Base-by-base conservation (phyloP, 805 yeast species). In the Candida qinlingensis region DNA sequence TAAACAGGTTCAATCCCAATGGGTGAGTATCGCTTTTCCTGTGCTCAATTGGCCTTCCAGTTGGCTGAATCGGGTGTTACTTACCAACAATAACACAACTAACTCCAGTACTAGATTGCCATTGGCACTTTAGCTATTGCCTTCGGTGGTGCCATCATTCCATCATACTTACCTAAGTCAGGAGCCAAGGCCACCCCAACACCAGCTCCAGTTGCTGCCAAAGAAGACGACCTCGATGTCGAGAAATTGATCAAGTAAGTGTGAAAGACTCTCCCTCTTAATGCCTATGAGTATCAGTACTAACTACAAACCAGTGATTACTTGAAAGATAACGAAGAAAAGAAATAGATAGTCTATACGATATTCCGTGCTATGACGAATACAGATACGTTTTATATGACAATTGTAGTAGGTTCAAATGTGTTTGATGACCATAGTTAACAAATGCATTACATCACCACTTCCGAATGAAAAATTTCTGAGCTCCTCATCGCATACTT, bases 101-200 rank as follows among this genome's bases (percentile, higher is more conserved):
- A 19, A 19, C 19, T 19, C 19, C 19, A 31, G 3, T 11, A 8
- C 3, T 54, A 66, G 71, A 65, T 64, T 42, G 60, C 67, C 12
- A 56, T 64, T 36, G 65, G 61, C 13, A 62, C 67, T 30, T 64
- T 63, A 13, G 56, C 64, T 26, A 54, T 67, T 13, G 68, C 69
- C 31, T 60, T 63, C 31, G 66, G 62, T 38, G 64, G 62, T 45
- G 66, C 65, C 13, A 58, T 56, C 33, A 55, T 59, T 36, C 53
- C 64, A 19, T 51, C 56, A 7, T 46, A 48, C 40, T 42, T 59
- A 29, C 55, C 56, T 31, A 53, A 56, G 48, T 47, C 53, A 40
- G 55, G 53, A 11, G 43, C 53, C 34, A 49, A 58, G 13, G 46
- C 44, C 34, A 8, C 45, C 31, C 52, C 62, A 42, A 58, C 56